Percentiles rank a stretch among this genome's conserved stretches.
Evolutionary conservation across 352 stramenopile genomes (phyloP).

Genomic region (Globisporangium radiosum): DNA sequence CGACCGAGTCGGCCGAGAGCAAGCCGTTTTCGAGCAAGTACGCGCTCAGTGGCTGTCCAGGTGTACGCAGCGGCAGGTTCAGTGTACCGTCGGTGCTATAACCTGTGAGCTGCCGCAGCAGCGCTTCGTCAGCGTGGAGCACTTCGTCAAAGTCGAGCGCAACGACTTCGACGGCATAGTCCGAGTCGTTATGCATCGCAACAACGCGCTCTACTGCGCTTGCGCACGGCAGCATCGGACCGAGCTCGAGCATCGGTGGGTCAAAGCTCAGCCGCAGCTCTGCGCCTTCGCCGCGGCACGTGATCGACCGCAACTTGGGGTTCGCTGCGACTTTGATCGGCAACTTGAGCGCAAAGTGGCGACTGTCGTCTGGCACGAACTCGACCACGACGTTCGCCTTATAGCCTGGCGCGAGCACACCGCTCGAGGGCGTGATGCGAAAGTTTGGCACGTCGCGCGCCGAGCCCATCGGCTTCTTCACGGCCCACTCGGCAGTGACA

Average conservation of each 20-base stretch:
- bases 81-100: slow-evolving; percentile 69
- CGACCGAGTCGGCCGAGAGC: slow-evolving; percentile 7
- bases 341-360: slow-evolving; percentile 76
- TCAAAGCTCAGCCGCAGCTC: slow-evolving; percentile 78
- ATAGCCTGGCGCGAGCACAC: slow-evolving; percentile 63
- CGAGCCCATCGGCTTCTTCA: slow-evolving; percentile 87
- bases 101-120: slow-evolving; percentile 46
- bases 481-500: slow-evolving; percentile 86
- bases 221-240: slow-evolving; percentile 80
- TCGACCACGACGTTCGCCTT: slow-evolving; percentile 88
- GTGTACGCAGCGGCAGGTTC: slow-evolving; percentile 59
- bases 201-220: slow-evolving; percentile 39
- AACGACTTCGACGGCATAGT: slow-evolving; percentile 89
- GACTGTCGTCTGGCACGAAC: slow-evolving; percentile 82
- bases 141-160: slow-evolving; percentile 83
- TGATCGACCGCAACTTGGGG: slow-evolving; percentile 69
- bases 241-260: slow-evolving; percentile 76
- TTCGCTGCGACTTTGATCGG: slow-evolving; percentile 85
- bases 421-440: slow-evolving; percentile 61
- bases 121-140: slow-evolving; percentile 84
- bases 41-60: slow-evolving; percentile 52
- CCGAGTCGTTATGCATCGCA: slow-evolving; percentile 83
- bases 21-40: slow-evolving; percentile 50
- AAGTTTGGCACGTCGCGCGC: slow-evolving; percentile 80
- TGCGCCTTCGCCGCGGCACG: slow-evolving; percentile 70